Percentiles rank a stretch among this genome's conserved stretches.
phyloP scores from a whole-genome alignment of 805 yeast species.

The Saccharomycopsis microspora region DNA sequence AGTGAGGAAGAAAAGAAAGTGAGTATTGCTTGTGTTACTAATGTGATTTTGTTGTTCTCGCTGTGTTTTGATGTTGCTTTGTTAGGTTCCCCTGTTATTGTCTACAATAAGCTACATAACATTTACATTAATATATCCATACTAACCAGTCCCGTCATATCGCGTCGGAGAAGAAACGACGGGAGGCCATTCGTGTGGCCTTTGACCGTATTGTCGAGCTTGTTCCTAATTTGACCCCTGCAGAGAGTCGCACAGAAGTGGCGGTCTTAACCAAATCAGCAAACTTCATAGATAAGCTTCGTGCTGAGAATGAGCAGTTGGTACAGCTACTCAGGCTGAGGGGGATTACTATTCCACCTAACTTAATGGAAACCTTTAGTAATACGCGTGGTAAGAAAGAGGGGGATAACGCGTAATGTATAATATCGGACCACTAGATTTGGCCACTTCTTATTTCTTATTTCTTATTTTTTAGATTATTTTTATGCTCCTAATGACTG shows the following conservation, averaged over 20 bases:
- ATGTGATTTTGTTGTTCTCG: background rate
- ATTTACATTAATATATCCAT: background rate
- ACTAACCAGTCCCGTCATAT: conserved; percentile 54
- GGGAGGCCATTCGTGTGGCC: conserved; percentile 75
- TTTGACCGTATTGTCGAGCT: conserved; percentile 65
- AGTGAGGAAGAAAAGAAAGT: conserved; percentile 13
- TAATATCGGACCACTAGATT: background rate
- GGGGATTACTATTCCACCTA: conserved; percentile 6
- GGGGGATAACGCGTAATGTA: background rate
- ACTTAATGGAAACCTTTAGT: conserved; percentile 4
- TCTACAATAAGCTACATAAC: background rate
- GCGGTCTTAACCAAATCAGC: conserved; percentile 51
- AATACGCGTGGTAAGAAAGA: background rate
- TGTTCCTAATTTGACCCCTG: conserved; percentile 60
- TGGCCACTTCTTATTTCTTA: background rate
- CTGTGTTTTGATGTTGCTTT: background rate
- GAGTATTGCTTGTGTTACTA: background rate
- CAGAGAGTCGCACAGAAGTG: conserved; percentile 73
- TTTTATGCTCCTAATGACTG: background rate
- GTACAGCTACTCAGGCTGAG: conserved; percentile 1
- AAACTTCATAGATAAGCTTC: conserved; percentile 12
- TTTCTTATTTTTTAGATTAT: background rate
- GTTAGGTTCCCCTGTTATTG: background rate
- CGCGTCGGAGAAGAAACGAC: conserved; percentile 76
- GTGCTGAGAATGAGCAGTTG: conserved; percentile 7